Evolutionary conservation across 2,329 filamentous ascomycete genomes (phyloP).

Genomic region (Arthrobotrys pseudoclavata): DNA sequence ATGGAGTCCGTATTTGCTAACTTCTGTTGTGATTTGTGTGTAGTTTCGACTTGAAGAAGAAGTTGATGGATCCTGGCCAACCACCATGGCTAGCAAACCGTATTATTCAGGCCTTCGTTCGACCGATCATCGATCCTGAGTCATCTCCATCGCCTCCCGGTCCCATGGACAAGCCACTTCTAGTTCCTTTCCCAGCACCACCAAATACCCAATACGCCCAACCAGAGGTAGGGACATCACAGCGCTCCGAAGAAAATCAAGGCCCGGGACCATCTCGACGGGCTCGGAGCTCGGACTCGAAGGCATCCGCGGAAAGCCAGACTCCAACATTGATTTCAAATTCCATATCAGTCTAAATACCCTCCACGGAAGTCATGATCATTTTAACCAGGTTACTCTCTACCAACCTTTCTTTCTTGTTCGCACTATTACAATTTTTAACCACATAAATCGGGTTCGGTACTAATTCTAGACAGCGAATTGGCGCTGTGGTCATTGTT

Average conservation of each 20-base stretch:
- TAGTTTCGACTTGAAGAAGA: slow-evolving; percentile 18
- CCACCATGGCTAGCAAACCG: slow-evolving; percentile 10
- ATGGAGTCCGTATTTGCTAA: background rate
- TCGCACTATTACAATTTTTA: background rate
- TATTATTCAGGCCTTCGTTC: slow-evolving; percentile 21
- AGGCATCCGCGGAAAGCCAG: slow-evolving; percentile 19
- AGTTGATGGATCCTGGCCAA: slow-evolving; percentile 1
- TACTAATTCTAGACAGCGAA: slow-evolving; percentile 7
- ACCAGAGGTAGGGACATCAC: background rate
- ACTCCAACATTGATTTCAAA: background rate
- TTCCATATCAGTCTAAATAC: background rate
- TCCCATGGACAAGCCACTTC: background rate
- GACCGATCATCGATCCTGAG: background rate
- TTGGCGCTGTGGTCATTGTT: slow-evolving; percentile 9
- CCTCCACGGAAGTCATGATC: background rate
- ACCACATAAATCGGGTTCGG: background rate
- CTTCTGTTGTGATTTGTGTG: background rate
- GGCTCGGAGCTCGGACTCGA: background rate
- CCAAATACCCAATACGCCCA: background rate
- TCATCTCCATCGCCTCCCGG: slow-evolving; percentile 1
- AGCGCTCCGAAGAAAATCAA: slow-evolving; percentile 21
- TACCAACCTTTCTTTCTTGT: background rate
- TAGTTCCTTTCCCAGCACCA: background rate
- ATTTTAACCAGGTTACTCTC: background rate
- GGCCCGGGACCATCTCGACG: background rate